phyloP scores from a whole-genome alignment of 2,329 filamentous ascomycete genomes.

The Pyricularia sp. region DNA sequence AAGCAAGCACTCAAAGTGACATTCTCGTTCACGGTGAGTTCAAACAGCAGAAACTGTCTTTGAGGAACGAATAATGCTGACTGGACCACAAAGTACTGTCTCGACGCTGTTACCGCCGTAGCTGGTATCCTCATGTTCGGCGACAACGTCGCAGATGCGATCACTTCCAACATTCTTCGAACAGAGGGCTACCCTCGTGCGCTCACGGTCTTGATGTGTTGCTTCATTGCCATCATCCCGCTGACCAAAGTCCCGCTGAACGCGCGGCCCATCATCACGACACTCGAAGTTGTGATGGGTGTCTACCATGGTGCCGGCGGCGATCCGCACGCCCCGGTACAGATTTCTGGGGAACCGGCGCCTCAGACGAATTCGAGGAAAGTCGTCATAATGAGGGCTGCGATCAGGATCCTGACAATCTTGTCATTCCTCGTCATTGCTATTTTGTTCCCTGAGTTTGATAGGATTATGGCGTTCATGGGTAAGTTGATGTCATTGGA shows the following conservation, averaged over 20 bases:
- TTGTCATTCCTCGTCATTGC: constrained; percentile 69
- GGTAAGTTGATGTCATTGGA: constrained; percentile 23
- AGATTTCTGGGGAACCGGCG: constrained; percentile 9
- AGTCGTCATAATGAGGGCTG: constrained; percentile 41
- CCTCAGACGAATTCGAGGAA: constrained; percentile 34
- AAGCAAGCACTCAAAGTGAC: constrained; percentile 24
- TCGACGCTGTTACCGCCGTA: constrained; percentile 75
- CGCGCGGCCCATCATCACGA: constrained; percentile 78
- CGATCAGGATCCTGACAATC: constrained; percentile 57
- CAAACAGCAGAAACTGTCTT: background rate
- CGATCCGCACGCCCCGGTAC: constrained; percentile 28
- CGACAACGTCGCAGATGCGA: constrained; percentile 74
- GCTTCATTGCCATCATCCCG: constrained; percentile 86
- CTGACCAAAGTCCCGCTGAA: constrained; percentile 92
- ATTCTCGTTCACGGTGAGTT: constrained; percentile 22
- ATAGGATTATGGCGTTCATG: constrained; percentile 85
- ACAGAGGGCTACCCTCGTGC: constrained; percentile 63
- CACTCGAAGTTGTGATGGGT: constrained; percentile 70
- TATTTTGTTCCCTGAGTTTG: constrained; percentile 63
- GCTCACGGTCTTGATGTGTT: constrained; percentile 69
- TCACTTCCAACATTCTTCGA: constrained; percentile 81
- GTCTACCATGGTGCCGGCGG: constrained; percentile 39
- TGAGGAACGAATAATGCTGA: background rate
- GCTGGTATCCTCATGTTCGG: constrained; percentile 93
- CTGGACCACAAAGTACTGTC: constrained; percentile 45